These are phyloP conservation scores for Coccomyxa subellipsoidea DNA, from an alignment of 163 green algal genomes.

Conservation along the genomic window DNA sequence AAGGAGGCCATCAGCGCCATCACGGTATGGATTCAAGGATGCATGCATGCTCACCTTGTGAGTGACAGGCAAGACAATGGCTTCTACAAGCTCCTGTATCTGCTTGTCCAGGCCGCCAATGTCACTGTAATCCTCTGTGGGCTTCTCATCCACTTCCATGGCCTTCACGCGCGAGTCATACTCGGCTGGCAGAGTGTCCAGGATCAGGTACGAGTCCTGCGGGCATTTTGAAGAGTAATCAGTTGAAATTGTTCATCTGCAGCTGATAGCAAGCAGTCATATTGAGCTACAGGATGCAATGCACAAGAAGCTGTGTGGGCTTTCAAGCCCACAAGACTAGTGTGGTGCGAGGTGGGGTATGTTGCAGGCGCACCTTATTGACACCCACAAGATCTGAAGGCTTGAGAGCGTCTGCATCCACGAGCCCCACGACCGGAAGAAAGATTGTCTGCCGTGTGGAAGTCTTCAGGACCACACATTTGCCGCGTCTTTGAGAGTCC, in stretches of 20 bases:
- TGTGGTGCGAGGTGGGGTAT: not conserved
- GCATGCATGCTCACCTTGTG: too few relatives aligned
- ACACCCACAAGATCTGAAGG: slow-evolving; percentile 95
- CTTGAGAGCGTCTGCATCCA: slow-evolving; percentile 85
- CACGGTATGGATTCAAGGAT: too few relatives aligned
- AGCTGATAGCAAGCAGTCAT: too few relatives aligned
- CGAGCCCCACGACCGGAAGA: slow-evolving; percentile 93
- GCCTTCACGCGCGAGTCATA: slow-evolving; percentile 98
- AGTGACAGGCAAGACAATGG: slow-evolving; percentile 97
- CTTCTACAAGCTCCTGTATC: slow-evolving; percentile 97
- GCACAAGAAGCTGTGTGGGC: too few relatives aligned
- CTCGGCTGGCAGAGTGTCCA: slow-evolving; percentile 96
- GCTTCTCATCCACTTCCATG: slow-evolving; percentile 93
- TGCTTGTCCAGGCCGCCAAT: slow-evolving; percentile 85
- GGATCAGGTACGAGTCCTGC: slow-evolving; percentile 92
- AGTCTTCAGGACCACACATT: slow-evolving; percentile 98
- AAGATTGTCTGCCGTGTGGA: slow-evolving; percentile 98
- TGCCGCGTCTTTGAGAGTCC: slow-evolving; percentile 81
- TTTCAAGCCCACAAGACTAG: not conserved
- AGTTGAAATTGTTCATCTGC: too few relatives aligned
- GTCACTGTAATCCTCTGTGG: slow-evolving; percentile 97
- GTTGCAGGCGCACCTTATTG: slow-evolving; percentile 75
- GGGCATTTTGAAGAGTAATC: not conserved
- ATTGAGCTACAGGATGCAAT: too few relatives aligned
- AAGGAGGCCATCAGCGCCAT: too few relatives aligned